Conservation (phyloP, 129 eudicot species). For the Ambrosia trifida region DNA sequence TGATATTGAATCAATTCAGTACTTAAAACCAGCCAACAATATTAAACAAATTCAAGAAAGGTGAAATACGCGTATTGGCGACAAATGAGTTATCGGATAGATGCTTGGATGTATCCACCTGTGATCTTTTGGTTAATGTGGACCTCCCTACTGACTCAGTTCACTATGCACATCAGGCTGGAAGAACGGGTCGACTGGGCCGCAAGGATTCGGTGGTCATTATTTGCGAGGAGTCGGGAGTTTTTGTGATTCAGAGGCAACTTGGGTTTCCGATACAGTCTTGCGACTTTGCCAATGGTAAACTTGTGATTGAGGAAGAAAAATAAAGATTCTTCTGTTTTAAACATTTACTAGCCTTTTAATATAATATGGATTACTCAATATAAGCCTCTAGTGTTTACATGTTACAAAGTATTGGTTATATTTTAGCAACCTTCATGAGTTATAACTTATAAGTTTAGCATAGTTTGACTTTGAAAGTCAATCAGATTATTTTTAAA, state of each 20-base stretch:
- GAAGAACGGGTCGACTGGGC: constrained; percentile 84
- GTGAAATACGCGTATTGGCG: constrained; percentile 68
- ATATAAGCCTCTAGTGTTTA: constrained; percentile 7
- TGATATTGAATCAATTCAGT: constrained; percentile 29
- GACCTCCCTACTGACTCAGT: constrained; percentile 80
- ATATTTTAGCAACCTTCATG: not conserved
- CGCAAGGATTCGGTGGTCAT: too few species aligned
- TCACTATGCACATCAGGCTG: constrained; percentile 96
- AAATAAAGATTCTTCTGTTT: constrained; percentile 21
- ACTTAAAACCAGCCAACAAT: constrained; percentile 59
- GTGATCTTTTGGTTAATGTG: constrained; percentile 89
- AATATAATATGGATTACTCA: not conserved
- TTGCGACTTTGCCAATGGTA: constrained; percentile 74
- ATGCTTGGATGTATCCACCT: constrained; percentile 78
- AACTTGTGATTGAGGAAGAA: constrained; percentile 54
- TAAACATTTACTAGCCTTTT: not conserved
- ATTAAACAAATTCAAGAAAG: constrained; percentile 71
- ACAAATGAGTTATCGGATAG: constrained; percentile 88
- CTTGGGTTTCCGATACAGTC: too few species aligned
- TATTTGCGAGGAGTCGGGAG: too few species aligned
- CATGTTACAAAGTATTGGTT: not conserved
- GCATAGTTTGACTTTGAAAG: not conserved
- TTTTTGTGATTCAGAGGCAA: too few species aligned
- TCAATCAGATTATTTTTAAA: not conserved
- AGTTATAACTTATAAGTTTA: not conserved